Evolutionary conservation across 768 basidiomycete species (phyloP).

Genomic region (Suillus tomentosus): DNA sequence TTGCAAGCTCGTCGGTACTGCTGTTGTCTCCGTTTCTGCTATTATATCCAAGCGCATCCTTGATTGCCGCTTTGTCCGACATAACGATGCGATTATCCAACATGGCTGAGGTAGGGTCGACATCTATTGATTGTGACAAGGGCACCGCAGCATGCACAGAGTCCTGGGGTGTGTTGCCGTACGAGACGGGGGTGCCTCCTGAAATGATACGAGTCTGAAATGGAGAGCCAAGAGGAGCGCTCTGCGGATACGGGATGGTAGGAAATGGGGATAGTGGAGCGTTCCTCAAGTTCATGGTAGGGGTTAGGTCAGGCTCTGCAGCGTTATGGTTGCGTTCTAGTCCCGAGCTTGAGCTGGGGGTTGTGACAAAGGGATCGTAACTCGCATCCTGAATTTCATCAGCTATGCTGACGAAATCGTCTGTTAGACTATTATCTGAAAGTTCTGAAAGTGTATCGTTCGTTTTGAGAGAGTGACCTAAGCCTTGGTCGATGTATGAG

Average conservation of each 20-base stretch:
- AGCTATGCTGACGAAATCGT: neutral
- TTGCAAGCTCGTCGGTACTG: neutral
- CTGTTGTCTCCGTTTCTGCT: neutral
- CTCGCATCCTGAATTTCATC: constrained; percentile 2
- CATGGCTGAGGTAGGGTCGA: neutral
- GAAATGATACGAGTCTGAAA: constrained; percentile 9
- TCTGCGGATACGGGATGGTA: neutral
- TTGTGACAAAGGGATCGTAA: neutral
- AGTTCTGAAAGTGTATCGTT: neutral
- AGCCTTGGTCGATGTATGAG: constrained; percentile 9
- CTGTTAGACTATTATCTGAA: neutral
- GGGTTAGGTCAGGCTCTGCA: neutral
- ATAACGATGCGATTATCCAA: neutral
- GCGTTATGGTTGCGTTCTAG: neutral
- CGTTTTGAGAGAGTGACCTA: constrained; percentile 8
- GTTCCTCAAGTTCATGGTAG: neutral
- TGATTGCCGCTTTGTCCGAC: constrained; percentile 6
- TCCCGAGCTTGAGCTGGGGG: neutral
- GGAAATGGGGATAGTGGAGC: neutral
- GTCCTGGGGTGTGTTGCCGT: constrained; percentile 8
- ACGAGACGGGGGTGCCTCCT: constrained; percentile 8
- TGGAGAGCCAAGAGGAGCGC: constrained; percentile 17
- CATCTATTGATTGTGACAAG: neutral
- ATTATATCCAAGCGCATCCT: constrained; percentile 14
- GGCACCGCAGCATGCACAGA: constrained; percentile 11